Conservation (phyloP, 768 basidiomycete genomes). For the Coprinopsis sp. region DNA sequence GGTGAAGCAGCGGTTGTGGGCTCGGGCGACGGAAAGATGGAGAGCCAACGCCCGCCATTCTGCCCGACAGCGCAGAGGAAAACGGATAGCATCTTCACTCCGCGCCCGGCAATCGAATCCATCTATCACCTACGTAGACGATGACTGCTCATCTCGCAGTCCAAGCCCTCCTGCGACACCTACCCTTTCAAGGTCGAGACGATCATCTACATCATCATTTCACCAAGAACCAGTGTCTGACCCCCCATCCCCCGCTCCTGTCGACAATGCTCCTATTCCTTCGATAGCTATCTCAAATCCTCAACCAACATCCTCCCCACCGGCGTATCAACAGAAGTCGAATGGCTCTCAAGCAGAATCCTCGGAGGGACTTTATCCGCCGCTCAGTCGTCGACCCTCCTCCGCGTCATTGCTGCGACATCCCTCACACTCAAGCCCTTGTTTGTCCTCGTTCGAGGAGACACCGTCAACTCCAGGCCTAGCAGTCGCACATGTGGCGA, state of each 20-base stretch:
- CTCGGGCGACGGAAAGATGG: slow-evolving; percentile 65
- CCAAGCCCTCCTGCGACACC: slow-evolving; percentile 10
- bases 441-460: slow-evolving; percentile 5
- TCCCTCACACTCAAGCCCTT: slow-evolving; percentile 20
- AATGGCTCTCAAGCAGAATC: slow-evolving; percentile 14
- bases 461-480: slow-evolving; percentile 17
- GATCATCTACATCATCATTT: slow-evolving; percentile 25
- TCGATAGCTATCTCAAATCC: slow-evolving; percentile 13
- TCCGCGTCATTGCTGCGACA: slow-evolving; percentile 15
- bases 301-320: slow-evolving; percentile 20
- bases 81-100: slow-evolving; percentile 26
- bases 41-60: slow-evolving; percentile 55
- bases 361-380: slow-evolving; percentile 13
- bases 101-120: slow-evolving; percentile 25
- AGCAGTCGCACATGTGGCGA: slow-evolving; percentile 52
- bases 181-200: slow-evolving; percentile 21
- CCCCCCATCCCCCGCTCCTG: neutral
- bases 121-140: slow-evolving; percentile 14
- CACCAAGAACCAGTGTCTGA: slow-evolving; percentile 5
- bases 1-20: slow-evolving; percentile 57
- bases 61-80: slow-evolving; percentile 55
- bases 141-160: slow-evolving; percentile 5
- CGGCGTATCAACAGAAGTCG: slow-evolving; percentile 40
- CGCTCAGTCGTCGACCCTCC: slow-evolving; percentile 10
- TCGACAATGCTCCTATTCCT: slow-evolving; percentile 11